phyloP scores from a whole-genome alignment of 1,284 basidiomycete genomes.

The Lignosus rhinocerotis region DNA sequence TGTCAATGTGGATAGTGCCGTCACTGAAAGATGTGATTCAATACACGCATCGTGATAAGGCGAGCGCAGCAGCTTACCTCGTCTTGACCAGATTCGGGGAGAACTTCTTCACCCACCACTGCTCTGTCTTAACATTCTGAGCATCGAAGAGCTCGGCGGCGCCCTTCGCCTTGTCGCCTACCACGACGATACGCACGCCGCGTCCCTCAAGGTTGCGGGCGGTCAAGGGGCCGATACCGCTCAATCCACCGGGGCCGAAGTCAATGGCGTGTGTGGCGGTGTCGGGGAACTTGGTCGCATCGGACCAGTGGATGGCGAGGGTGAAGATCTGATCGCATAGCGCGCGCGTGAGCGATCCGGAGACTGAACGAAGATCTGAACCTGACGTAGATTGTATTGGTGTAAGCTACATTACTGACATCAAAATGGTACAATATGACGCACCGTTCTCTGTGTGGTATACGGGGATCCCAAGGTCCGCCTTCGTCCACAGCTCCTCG shows the following conservation, averaged over 20 bases:
- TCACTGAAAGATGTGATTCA: constrained; percentile 54
- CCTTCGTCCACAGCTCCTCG: constrained; percentile 79
- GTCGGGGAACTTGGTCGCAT: constrained; percentile 86
- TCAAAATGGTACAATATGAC: constrained; percentile 28
- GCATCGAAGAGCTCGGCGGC: constrained; percentile 84
- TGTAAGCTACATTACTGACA: constrained; percentile 11
- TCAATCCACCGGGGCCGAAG: constrained; percentile 94
- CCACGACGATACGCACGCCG: constrained; percentile 86
- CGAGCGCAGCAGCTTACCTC: constrained; percentile 49
- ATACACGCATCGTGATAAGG: background rate
- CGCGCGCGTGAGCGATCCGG: constrained; percentile 74
- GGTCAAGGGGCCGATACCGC: constrained; percentile 91
- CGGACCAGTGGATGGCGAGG: constrained; percentile 89
- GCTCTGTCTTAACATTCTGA: constrained; percentile 70
- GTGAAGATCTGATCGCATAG: constrained; percentile 94
- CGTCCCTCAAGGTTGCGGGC: constrained; percentile 91
- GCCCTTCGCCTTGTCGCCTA: constrained; percentile 84
- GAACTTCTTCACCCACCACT: constrained; percentile 91
- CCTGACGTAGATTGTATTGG: constrained; percentile 48
- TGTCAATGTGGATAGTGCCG: constrained; percentile 90
- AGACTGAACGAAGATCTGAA: constrained; percentile 71
- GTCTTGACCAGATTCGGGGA: constrained; percentile 87
- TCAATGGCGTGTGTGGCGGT: constrained; percentile 93
- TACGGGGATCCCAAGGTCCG: constrained; percentile 82
- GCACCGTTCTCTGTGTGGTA: constrained; percentile 91